Conservation (phyloP, 192 early-diverging fungal genomes). For the Lobosporangium transversale region DNA sequence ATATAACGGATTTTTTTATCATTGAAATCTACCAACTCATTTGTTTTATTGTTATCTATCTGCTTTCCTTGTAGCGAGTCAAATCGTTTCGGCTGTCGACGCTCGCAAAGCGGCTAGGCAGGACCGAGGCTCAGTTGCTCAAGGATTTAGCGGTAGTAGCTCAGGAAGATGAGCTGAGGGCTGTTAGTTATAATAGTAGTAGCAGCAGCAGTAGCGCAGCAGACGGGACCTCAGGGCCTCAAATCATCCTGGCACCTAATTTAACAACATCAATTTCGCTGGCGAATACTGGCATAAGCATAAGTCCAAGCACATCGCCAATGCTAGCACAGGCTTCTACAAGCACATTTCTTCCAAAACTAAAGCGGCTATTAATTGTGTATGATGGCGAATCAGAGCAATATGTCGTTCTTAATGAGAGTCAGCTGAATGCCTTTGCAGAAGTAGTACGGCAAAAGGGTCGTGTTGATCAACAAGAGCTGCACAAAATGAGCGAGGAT, state of each 20-base stretch:
- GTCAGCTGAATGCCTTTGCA: constrained; percentile 12
- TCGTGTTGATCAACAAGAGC: constrained; percentile 18
- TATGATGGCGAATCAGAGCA: constrained; percentile 19
- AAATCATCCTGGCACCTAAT: constrained; percentile 23
- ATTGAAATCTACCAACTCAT: neutral
- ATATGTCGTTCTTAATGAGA: constrained; percentile 28
- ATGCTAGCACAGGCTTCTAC: no score
- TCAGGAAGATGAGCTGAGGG: constrained; percentile 4
- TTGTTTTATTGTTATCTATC: neutral
- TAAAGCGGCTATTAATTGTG: constrained; percentile 23
- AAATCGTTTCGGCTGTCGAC: constrained; percentile 21
- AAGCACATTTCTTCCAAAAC: neutral
- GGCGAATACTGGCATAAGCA: no score
- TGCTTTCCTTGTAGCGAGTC: constrained; percentile 17
- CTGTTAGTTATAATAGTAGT: neutral
- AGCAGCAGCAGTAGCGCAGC: no score
- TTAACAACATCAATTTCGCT: neutral
- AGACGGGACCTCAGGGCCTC: neutral
- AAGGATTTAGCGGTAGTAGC: constrained; percentile 30
- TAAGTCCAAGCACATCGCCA: no score
- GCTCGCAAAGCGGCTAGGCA: constrained; percentile 18
- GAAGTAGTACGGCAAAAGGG: constrained; percentile 12
- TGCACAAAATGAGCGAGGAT: constrained; percentile 17
- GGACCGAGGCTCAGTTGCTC: constrained; percentile 38
- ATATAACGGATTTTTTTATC: neutral